A percentile compares a stretch with the other conserved stretches of the same genome.
Evolutionary conservation across 2,329 filamentous ascomycete species (phyloP).

Genomic region (Aureobasidium sp.): DNA sequence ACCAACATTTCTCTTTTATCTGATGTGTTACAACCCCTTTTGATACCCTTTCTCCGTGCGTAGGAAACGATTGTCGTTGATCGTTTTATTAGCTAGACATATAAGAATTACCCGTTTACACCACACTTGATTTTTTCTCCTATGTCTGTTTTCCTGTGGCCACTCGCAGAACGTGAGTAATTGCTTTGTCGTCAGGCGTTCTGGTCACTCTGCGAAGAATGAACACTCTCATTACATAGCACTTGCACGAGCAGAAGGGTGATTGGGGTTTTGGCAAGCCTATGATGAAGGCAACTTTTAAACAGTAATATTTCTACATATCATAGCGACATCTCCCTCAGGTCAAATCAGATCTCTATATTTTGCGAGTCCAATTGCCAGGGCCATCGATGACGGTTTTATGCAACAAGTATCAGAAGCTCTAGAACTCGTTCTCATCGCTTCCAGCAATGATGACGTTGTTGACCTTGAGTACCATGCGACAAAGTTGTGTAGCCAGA

Average conservation of each 20-base stretch:
- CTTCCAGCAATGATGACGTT: slow-evolving; percentile 88
- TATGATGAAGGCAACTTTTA: neutral
- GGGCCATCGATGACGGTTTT: neutral
- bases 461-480: slow-evolving; percentile 96
- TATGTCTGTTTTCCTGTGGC: no score
- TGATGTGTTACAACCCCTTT: neutral
- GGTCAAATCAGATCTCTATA: no score
- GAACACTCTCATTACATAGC: no score
- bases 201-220: no score
- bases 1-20: neutral
- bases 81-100: neutral
- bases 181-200: no score
- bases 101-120: neutral
- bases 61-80: neutral
- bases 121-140: neutral
- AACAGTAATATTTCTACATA: slow-evolving; percentile 3
- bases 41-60: neutral
- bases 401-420: neutral
- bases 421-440: slow-evolving; percentile 76
- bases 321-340: no score
- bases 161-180: no score
- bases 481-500: slow-evolving; percentile 91
- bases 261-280: neutral
- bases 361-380: no score
- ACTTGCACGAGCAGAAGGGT: neutral